A percentile compares a stretch with the other conserved stretches of the same genome.
Evolutionary conservation across 2,329 filamentous ascomycete species (phyloP).

Genomic region (Aspergillus flavus): DNA sequence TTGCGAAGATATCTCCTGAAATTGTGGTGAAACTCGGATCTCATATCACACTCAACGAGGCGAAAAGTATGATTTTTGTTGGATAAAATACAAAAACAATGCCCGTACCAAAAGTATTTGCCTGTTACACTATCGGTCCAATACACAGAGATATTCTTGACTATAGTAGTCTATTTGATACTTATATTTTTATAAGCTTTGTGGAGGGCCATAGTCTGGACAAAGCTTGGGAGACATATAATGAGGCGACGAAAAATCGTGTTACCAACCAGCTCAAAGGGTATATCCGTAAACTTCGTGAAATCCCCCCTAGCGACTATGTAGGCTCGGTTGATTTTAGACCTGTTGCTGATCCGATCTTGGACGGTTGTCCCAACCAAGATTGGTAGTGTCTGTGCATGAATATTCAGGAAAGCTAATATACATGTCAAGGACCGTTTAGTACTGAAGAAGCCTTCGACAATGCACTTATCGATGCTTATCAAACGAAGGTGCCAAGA

Average conservation of each 20-base stretch:
- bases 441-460: conserved; percentile 28
- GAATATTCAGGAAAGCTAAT: conserved; percentile 3
- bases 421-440: conserved; percentile 24
- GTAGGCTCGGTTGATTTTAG: conserved; percentile 21
- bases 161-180: conserved; percentile 20
- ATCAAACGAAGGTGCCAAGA: conserved; percentile 17
- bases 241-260: conserved; percentile 5
- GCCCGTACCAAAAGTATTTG: conserved; percentile 19
- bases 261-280: conserved; percentile 15
- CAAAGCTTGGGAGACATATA: conserved; percentile 15
- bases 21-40: conserved; percentile 23
- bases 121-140: conserved; percentile 19
- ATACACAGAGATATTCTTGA: conserved; percentile 19
- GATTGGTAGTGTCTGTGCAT: conserved; percentile 6
- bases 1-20: conserved; percentile 21
- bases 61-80: conserved; percentile 21
- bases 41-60: conserved; percentile 19
- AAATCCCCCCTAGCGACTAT: conserved; percentile 12
- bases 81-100: conserved; percentile 17
- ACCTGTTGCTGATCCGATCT: conserved; percentile 18
- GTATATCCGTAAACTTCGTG: conserved; percentile 17
- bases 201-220: conserved; percentile 18
- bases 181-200: conserved; percentile 25
- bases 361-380: conserved; percentile 9
- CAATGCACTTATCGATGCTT: conserved; percentile 26